These are phyloP conservation scores for Graphiopsis chlorocephala DNA, from an alignment of 2,329 filamentous ascomycete species.

Conservation along the genomic window DNA sequence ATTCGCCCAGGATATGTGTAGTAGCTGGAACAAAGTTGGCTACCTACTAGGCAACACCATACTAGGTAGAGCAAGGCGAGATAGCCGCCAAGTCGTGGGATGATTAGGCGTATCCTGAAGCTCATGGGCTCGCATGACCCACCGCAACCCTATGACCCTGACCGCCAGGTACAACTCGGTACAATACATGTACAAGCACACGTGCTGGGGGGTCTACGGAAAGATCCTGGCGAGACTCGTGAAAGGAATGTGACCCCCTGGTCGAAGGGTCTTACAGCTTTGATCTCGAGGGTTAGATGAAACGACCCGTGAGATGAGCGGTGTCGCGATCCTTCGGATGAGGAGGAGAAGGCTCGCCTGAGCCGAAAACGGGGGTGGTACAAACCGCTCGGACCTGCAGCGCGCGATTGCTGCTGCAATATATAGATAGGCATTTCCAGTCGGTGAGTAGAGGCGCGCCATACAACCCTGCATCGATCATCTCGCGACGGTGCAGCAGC, in stretches of 20 bases:
- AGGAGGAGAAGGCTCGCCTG: background rate
- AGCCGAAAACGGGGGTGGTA: background rate
- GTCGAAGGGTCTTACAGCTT: background rate
- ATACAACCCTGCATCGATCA: constrained; percentile 12
- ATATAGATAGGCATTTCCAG: background rate
- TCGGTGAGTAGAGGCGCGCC: constrained; percentile 6
- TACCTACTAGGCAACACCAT: background rate
- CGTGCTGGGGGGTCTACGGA: background rate
- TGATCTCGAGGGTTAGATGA: background rate
- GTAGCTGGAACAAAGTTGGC: background rate
- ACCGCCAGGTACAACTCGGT: constrained; percentile 6
- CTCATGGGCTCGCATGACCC: background rate
- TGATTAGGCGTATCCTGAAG: background rate
- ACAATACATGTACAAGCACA: background rate
- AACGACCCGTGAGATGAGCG: background rate
- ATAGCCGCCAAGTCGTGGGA: constrained; percentile 14
- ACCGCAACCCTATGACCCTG: constrained; percentile 2
- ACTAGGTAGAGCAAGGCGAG: background rate
- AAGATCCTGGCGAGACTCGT: background rate
- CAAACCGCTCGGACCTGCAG: background rate
- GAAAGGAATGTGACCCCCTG: background rate
- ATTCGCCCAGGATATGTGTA: background rate
- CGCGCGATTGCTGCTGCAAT: background rate
- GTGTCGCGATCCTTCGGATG: constrained; percentile 1
- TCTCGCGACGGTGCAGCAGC: constrained; percentile 2